Evolutionary conservation across 441 rosid genomes (phyloP), one percentile per base, ranked within the genome.

Genomic region (Erodium texanum): DNA sequence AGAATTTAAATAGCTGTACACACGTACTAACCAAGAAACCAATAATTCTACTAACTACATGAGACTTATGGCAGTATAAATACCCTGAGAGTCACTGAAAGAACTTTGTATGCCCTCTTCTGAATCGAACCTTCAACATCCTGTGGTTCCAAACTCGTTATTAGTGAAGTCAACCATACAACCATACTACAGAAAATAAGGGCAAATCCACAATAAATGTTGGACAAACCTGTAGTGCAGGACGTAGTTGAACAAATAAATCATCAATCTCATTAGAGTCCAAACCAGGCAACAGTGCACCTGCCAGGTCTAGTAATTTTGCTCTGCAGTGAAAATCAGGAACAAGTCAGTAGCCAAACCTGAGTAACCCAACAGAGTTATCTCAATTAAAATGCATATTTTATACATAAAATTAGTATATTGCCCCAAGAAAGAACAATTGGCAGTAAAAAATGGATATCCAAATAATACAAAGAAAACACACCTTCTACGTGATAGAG

Each of bases 91-190:
- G 91, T 83, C 24, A 74, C 45, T 45, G 96, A 87, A 79, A 93
- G 93, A 69, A 85, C 93, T 81, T 85, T 93, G 80, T 91, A 93
- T 59, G 95, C 97, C 81, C 85, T 91, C 88, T 93, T 93, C 74
- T 93, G 99, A 69, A 91, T 79, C 66, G 79, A 66, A 64, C 97
- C 90, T 64, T 83, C 90, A 63, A 67, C 64, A 70, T 89, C 95
- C 99, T 89, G 86, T 83, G 79, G 62, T 76, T 50, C 67, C 75
- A 70, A 12, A 71, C 61, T 38, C 66, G 32, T 36, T 11, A 70
- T n/a, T n/a, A 65, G 59, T 52, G 18, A 54, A 43, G 23, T 58
- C 5, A 20, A 58, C 59, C 58, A 29, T 64, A 23, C 69, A 67
- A 18, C 12, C 58, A 36, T 54, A n/a, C 61, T 7, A 20, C 61